Evolutionary conservation across 169 alveolate species (phyloP).

Genomic region (Perkinsus olseni): DNA sequence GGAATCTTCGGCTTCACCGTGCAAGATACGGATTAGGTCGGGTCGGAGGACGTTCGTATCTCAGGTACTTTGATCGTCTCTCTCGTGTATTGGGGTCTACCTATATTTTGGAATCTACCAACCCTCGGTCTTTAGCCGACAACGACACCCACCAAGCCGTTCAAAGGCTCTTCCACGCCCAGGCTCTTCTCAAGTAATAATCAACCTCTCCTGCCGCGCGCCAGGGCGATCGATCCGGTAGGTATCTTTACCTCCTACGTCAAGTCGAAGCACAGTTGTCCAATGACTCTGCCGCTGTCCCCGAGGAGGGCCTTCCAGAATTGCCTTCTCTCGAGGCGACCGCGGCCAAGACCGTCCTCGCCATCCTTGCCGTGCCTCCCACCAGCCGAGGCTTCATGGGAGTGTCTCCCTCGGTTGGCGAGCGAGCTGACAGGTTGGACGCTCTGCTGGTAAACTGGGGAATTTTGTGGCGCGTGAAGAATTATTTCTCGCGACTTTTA

Average conservation of each 20-base stretch:
- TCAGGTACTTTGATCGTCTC: neutral
- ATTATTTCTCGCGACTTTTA: neutral
- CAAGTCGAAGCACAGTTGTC: neutral
- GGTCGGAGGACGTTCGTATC: neutral
- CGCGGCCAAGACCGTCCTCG: neutral
- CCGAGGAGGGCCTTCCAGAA: neutral
- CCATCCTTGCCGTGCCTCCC: neutral
- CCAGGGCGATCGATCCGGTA: neutral
- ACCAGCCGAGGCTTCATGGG: conserved; percentile 1
- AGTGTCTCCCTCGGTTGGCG: neutral
- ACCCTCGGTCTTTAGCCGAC: neutral
- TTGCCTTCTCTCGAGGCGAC: neutral
- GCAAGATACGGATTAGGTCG: no score
- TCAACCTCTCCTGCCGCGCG: neutral
- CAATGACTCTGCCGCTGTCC: neutral
- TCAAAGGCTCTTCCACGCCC: neutral
- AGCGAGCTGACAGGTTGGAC: neutral
- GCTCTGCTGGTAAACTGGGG: neutral
- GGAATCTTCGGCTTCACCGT: neutral
- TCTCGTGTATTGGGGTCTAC: neutral
- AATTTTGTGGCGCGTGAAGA: neutral
- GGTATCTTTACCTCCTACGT: neutral
- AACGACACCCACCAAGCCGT: neutral
- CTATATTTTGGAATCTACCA: neutral
- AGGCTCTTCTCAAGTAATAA: neutral